Conservation (phyloP, 768 basidiomycete species). For the Auricularia auricula-judae region DNA sequence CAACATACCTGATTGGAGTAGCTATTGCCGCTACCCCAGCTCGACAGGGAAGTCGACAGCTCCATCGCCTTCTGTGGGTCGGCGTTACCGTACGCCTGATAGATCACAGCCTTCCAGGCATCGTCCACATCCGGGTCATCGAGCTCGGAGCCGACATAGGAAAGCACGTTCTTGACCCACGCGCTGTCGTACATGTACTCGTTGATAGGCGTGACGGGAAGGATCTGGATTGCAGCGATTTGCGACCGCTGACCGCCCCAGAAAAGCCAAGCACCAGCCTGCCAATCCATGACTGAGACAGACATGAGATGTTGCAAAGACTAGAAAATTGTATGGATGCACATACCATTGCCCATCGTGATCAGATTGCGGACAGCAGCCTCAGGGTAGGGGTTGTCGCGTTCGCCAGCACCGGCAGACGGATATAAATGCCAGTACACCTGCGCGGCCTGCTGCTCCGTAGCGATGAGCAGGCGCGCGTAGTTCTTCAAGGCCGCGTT, state of each 20-base stretch:
- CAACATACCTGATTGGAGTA: constrained; percentile 16
- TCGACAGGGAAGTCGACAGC: constrained; percentile 20
- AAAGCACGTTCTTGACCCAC: constrained; percentile 19
- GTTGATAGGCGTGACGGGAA: constrained; percentile 25
- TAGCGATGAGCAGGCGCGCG: constrained; percentile 23
- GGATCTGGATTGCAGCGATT: constrained; percentile 24
- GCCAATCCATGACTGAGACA: constrained; percentile 19
- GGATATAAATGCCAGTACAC: constrained; percentile 28
- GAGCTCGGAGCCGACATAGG: constrained; percentile 19
- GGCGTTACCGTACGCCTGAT: constrained; percentile 23
- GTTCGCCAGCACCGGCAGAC: constrained; percentile 16
- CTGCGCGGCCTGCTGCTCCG: constrained; percentile 25
- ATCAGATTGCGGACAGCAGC: constrained; percentile 18
- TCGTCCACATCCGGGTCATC: constrained; percentile 13
- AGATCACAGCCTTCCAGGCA: constrained; percentile 25
- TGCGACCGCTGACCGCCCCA: constrained; percentile 23
- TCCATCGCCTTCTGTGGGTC: constrained; percentile 17
- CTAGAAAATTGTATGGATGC: neutral
- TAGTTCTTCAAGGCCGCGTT: constrained; percentile 22
- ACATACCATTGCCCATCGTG: constrained; percentile 22
- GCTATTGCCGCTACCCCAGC: constrained; percentile 24
- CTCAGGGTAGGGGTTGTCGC: constrained; percentile 26
- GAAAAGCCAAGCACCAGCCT: constrained; percentile 27
- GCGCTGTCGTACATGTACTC: constrained; percentile 23
- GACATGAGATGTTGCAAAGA: neutral